Percentiles rank a stretch among this genome's conserved stretches.
These are phyloP conservation scores for Isatis lusitanica DNA, from an alignment of 441 rosid species.

Conservation along the genomic window DNA sequence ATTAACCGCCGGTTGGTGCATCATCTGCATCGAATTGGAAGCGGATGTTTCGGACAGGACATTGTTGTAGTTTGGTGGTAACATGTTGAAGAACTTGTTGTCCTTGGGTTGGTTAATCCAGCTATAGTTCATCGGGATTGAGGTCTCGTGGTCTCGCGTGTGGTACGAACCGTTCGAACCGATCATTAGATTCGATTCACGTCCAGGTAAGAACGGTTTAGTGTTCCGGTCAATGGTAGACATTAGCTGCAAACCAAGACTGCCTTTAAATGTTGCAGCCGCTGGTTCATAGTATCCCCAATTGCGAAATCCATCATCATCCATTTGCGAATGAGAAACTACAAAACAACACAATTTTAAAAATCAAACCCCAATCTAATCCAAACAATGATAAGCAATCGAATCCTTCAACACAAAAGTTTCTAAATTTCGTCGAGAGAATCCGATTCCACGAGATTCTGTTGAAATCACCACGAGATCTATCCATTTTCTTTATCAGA, in stretches of 20 bases:
- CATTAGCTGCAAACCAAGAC: conserved; percentile 88
- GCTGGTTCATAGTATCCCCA: conserved; percentile 92
- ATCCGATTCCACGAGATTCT: too few relatives aligned
- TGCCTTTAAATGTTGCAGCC: conserved; percentile 57
- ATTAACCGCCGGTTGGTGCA: conserved; percentile 49
- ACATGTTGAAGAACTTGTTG: conserved; percentile 57
- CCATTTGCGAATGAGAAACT: conserved; percentile 59
- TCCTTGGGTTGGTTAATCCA: conserved; percentile 81
- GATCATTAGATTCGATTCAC: conserved; percentile 61
- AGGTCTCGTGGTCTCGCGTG: conserved; percentile 44
- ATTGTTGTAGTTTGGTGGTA: conserved; percentile 48
- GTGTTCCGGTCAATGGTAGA: conserved; percentile 72
- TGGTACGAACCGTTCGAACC: conserved; percentile 55
- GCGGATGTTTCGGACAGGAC: conserved; percentile 61
- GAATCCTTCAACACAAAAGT: too few relatives aligned
- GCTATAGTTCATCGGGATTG: conserved; percentile 61
- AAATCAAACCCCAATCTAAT: too few relatives aligned
- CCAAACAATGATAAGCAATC: too few relatives aligned
- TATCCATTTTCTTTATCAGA: conserved; percentile 28
- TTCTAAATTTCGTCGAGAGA: too few relatives aligned
- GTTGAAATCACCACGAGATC: neutral
- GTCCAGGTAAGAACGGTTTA: conserved; percentile 68
- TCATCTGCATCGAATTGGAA: conserved; percentile 54
- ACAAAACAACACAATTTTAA: conserved; percentile 2
- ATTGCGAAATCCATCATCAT: conserved; percentile 69